Evolutionary conservation across 1,139 yeast genomes (phyloP), one percentile per base, ranked within the genome.

Genomic region (Diutina mesorugosa): DNA sequence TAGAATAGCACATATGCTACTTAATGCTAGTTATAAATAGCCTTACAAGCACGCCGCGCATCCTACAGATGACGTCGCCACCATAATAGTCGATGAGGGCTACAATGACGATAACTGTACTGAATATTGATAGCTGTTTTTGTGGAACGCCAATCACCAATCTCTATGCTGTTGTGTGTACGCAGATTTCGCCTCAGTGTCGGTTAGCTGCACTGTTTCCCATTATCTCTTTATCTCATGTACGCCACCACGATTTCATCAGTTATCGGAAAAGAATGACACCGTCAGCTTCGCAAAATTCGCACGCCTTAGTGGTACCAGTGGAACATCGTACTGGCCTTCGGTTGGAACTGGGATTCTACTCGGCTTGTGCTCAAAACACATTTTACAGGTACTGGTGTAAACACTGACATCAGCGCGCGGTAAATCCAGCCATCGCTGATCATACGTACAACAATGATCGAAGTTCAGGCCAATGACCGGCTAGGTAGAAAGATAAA

Each of bases 401-500:
- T 35, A 9, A 10, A 35, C 41, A 12, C n/a, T 35, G n/a, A 35
- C 41, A 35, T 10, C 41, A 35, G n/a, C 41, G 41, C 41, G 41
- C 41, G 41, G 41, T n/a, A 35, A 47, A 47, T 6, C 26, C 50
- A 21, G n/a, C 50, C 16, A 21, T 48, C 32, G 51, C 32, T 14
- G 9, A 16, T 18, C 29, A n/a, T 2, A 21, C 26, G 26, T 14
- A 28, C 51, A 9, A 16, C 28, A 18, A 62, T 61, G 64, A 62
- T 62, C 30, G 64, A 62, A 55, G 62, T 62, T 3, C 58, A 57
- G 16, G 64, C 64, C 45, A 62, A 62, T 56, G 64, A 62, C 56
- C 58, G 97, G 61, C 76, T 93, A 21, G 99, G 99, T 1, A 89
- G 89, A 71, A 90, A 89, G 66, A 86, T 90, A 52, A 78, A 80